Evolutionary conservation across 352 stramenopile species (phyloP), one percentile per base, ranked within the genome.

Genomic region (Globisporangium irregulare): DNA sequence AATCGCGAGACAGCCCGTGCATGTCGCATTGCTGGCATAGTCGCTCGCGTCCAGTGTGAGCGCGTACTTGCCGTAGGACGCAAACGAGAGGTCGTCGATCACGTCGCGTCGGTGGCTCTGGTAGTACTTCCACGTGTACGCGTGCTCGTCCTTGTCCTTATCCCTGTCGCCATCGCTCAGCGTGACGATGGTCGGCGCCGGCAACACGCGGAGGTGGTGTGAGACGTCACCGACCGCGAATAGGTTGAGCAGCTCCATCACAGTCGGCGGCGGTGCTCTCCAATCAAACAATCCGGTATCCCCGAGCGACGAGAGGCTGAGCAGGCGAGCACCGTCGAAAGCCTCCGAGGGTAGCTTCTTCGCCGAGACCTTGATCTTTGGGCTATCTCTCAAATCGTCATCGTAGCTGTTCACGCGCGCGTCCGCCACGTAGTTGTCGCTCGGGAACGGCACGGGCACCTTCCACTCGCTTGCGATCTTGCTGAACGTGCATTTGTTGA

Each of bases 21-120:
- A 92, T 43, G 71, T 78, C 1, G 82, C 71, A 9, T 75, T 68
- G 0, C 56, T 69, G 8, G 66, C 74, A 59, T 87, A 87, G 60
- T 90, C 82, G 32, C 70, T 70, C 14, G 84, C 82, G 10, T 70
- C 68, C 22, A 91, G 32, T 14, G 73, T 50, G 29, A 92, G 72
- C 3, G 75, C 41, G 69, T 92, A 92, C 68, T 89, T 89, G 46
- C 84, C 82, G 51, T 81, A 89, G 1, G 66, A 67, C 0, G 73
- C 69, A 59, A 92, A 80, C 32, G 60, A 38, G 9, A 92, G 62
- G 2, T 62, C 64, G 54, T 92, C 74, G 29, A 92, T 75, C 25
- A 73, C 69, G 1, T 66, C 63, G 6, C 67, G 29, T 34, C 72
- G 72, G 62, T 81, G 56, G n/a, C 63, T 50, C 61, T 90, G 76